phyloP scores from a whole-genome alignment of 75 land plant species.

The Picea glauca region DNA sequence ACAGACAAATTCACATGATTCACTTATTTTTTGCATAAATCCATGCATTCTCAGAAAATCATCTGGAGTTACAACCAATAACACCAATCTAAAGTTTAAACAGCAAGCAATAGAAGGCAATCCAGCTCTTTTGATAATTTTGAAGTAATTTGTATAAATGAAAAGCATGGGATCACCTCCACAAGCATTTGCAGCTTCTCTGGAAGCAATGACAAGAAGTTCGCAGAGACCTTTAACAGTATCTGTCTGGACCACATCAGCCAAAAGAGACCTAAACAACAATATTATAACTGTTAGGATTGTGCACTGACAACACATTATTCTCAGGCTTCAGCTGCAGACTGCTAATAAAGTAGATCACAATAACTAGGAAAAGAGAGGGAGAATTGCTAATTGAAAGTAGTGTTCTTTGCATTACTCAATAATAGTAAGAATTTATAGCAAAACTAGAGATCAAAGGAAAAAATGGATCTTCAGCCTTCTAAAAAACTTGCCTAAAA shows the following conservation, averaged over 20 bases:
- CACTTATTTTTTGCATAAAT: background rate
- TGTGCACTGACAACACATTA: background rate
- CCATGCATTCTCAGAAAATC: background rate
- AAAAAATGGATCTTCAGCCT: too few species aligned
- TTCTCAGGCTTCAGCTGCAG: background rate
- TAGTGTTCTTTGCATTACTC: too few species aligned
- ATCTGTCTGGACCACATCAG: slow-evolving; percentile 40
- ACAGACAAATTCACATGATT: background rate
- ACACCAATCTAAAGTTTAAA: background rate
- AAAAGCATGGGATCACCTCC: slow-evolving; percentile 8
- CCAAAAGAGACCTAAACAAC: slow-evolving; percentile 28
- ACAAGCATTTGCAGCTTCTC: slow-evolving; percentile 28
- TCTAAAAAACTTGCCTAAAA: too few species aligned
- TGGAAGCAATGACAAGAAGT: slow-evolving; percentile 38
- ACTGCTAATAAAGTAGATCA: background rate
- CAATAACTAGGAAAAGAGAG: background rate
- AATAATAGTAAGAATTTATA: too few species aligned
- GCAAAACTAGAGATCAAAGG: too few species aligned
- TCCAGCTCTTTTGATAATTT: background rate
- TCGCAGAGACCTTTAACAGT: slow-evolving; percentile 36
- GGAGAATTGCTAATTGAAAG: too few species aligned
- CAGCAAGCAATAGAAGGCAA: background rate
- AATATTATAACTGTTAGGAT: slow-evolving; percentile 1
- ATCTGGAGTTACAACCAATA: background rate
- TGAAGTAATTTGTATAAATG: background rate